Base-by-base conservation (phyloP, 78 protist genomes). In the Cavenderia fasciculata region DNA sequence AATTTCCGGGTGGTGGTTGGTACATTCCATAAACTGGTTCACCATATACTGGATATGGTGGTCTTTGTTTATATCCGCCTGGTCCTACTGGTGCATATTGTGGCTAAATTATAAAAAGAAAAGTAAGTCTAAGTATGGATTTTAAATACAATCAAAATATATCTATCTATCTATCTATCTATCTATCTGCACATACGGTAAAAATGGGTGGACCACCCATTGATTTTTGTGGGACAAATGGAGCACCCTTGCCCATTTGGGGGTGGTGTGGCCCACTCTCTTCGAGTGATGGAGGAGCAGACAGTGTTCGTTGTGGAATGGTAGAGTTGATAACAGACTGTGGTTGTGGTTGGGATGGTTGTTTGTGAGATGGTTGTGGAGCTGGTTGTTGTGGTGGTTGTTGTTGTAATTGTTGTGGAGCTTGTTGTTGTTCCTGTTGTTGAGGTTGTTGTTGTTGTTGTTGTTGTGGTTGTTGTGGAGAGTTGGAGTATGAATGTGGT, bases 251-350 rank as follows among this genome's bases (percentile, higher is more conserved):
- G 52, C 52, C 52, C 10, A 47, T n/a, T 46, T 46, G 51, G 8
- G 8, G n/a, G n/a, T n/a, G 27, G 68, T 61, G 29, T 68, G 59
- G 59, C 16, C 44, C 40, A 44, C 44, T 52, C 1, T 68, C 75
- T 27, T 68, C 75, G 27, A 44, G 34, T 34, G 51, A 21, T 44
- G 75, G 75, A 18, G 75, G 87, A 43, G 87, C 87, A 49, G 87
- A 77, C 43, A 18, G 72, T 33, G 87, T 77, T 63, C 87, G 51
- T 69, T 1, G 76, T 69, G 49, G 76, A n/a, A 3, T 56, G 57
- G 61, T 25, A n/a, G 65, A 23, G 40, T 10, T 33, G 65, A 33
- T 16, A 71, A 59, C 65, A 11, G 14, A 8, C 65, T 10, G 65
- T 23, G 21, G 65, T 10, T 25, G 65, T 59, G 65, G 65, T 23